Base-by-base conservation (phyloP, 371 early-diverging fungal species). In the Mortierella sp. region DNA sequence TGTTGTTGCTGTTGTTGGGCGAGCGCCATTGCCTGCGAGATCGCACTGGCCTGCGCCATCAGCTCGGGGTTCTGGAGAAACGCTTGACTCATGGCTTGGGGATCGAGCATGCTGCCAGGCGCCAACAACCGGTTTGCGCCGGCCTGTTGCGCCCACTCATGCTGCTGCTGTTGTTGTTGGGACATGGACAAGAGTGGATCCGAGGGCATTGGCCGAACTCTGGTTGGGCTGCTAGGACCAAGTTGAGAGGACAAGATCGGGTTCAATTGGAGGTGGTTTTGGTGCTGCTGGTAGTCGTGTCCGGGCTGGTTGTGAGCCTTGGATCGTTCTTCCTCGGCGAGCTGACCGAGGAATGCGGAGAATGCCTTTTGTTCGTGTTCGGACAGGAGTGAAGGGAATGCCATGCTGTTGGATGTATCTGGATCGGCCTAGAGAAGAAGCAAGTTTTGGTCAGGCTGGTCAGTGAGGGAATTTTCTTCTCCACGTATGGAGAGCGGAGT, bases 321-420 rank as follows among this genome's bases (percentile, higher is more conserved):
- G 43, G 57, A 67, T 64, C 82, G 79, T 28, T 86, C 82, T 37
- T 86, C 86, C 37, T 86, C 79, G 2, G 81, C 81, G 26, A 86
- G 67, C 31, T 86, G 81, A n/a, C 76, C 79, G 40, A 86, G 70
- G 50, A 81, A 86, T 59, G 69, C 76, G 16, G 86, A 79, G 71
- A 86, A 86, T 21, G 86, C 86, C 69, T 76, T 75, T 73, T 86
- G 86, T 26, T 86, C 86, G 76, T 86, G 86, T 24, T 86, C 86
- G 51, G 86, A 86, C 26, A 86, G 61, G 11, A 86, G 74, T 1
- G 86, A 86, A 3, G 81, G 79, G 55, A 86, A 81, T 43, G 69
- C 69, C 86, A 86, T 86, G 16, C 6, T 40, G 46, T 3, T 57
- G 61, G 48, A 34, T 16, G 54, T 40, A 53, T 46, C 13, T 21